Evolutionary conservation across 192 early-diverging fungal genomes (phyloP).

Genomic region (Backusella mclennaniae): DNA sequence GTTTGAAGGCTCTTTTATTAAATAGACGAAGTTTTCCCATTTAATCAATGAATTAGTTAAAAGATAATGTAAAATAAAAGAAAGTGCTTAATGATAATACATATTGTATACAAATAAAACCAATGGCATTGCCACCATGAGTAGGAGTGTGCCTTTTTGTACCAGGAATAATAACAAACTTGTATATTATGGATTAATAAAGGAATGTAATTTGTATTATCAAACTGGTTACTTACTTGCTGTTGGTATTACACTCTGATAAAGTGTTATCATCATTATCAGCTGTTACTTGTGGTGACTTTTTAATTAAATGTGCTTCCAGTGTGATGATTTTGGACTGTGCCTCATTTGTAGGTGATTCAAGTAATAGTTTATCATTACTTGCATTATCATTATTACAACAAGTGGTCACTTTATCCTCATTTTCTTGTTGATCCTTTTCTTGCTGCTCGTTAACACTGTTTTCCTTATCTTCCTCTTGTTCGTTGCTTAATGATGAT

Average conservation of each 20-base stretch:
- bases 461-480: neutral
- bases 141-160: neutral
- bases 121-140: neutral
- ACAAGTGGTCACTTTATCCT: neutral
- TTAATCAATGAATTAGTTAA: neutral
- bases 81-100: neutral
- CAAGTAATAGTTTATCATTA: neutral
- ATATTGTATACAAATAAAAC: neutral
- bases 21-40: conserved; percentile 50
- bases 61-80: neutral
- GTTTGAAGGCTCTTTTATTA: conserved; percentile 44
- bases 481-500: neutral
- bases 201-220: no score
- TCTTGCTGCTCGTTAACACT: neutral
- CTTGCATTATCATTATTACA: neutral
- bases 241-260: neutral
- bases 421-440: neutral
- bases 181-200: neutral
- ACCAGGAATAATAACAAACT: neutral
- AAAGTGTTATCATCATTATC: neutral
- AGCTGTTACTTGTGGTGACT: neutral
- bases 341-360: neutral
- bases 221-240: neutral
- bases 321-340: neutral
- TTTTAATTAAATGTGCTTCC: neutral